phyloP scores from a whole-genome alignment of 371 early-diverging fungal species.

The Choanephora cucurbitarum region DNA sequence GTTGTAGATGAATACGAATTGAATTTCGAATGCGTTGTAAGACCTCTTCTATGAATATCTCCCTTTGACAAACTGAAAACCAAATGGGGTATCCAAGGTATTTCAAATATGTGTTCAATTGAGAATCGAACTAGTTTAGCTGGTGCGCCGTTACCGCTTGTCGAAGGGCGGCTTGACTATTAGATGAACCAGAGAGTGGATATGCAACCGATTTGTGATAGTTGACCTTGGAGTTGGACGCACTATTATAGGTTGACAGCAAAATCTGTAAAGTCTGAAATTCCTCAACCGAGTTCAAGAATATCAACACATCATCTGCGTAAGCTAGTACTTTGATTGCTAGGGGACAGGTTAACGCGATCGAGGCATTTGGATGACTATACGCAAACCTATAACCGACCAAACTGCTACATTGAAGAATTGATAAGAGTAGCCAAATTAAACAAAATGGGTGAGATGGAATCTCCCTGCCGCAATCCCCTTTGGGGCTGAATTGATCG shows the following conservation, averaged over 20 bases:
- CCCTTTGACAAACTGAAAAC: no score
- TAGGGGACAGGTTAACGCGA: neutral
- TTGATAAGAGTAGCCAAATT: neutral
- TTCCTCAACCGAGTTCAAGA: neutral
- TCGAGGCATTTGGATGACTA: neutral
- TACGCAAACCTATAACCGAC: neutral
- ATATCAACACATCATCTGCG: slow-evolving; percentile 2
- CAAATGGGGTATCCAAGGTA: no score
- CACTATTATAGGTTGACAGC: neutral
- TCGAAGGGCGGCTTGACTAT: neutral
- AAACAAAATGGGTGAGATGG: slow-evolving; percentile 2
- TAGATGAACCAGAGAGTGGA: slow-evolving; percentile 1
- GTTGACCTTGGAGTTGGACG: slow-evolving; percentile 2
- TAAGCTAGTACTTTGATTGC: slow-evolving; percentile 7
- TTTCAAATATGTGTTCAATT: no score
- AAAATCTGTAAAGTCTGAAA: neutral
- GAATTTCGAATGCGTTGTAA: no score
- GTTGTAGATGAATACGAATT: no score
- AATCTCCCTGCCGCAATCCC: slow-evolving; percentile 4
- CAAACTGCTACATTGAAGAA: neutral
- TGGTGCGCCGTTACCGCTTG: neutral
- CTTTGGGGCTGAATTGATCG: neutral
- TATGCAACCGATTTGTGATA: slow-evolving; percentile 4
- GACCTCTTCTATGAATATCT: no score
- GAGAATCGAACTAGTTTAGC: no score